Base-by-base conservation (phyloP, 2,329 filamentous ascomycete species). In the Colletotrichum brevisporum region DNA sequence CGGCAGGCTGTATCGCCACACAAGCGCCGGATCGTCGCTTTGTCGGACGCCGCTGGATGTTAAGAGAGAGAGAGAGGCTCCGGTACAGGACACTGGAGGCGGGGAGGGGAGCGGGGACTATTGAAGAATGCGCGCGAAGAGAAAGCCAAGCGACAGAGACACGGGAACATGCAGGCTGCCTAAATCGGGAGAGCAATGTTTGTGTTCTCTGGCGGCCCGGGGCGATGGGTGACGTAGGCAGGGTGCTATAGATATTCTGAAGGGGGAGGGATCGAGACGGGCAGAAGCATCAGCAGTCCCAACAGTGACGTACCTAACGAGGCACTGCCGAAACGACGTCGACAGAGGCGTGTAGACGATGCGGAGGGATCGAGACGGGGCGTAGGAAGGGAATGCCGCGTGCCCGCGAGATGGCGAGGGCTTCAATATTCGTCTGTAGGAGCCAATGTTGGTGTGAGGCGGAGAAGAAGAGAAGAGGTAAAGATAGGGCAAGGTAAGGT, bases 151-250 rank as follows among this genome's bases (percentile, higher is more conserved):
- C 13, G 62, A 59, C 9, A 45, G 53, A 52, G 43, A 56, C 21
- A 6, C 36, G 56, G 36, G 39, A 56, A 16, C 51, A 66, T 60
- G 62, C 63, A 66, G 55, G 12, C 31, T 60, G 48, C 31, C 50
- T 51, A 66, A 45, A 24, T 31, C 54, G 41, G 55, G 31, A 27
- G 51, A 18, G 61, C 27, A 45, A 36, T 31, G 63, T 39, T 51
- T 53, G 43, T 64, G 59, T 47, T 24, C 36, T 56, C 31, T 31
- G 56, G 43, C 41, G 56, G 50, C 27, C 50, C 43, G 36, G 66
- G 51, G 16, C 58, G 50, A 66, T 53, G 31, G 53, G 66, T 69
- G 66, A 69, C 66, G 66, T 69, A 69, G 66, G 62, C 31, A 36
- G 31, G 31, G 31, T 36, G 8, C 50, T 43, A 36, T 31, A 27